Percentiles rank a stretch among this genome's conserved stretches.
phyloP scores from a whole-genome alignment of 2,329 filamentous ascomycete species.

The Orbilia quercus region DNA sequence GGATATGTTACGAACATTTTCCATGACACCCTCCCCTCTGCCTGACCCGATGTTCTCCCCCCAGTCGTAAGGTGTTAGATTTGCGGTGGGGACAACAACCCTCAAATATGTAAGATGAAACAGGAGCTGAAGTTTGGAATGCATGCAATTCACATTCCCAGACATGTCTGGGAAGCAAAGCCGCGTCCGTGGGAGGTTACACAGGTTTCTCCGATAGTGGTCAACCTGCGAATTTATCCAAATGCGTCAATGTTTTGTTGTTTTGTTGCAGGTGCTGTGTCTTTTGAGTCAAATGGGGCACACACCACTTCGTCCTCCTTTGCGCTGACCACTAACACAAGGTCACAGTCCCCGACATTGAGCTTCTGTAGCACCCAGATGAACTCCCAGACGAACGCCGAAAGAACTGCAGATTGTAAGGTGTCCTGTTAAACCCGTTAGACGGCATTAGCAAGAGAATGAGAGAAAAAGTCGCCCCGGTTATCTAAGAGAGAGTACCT shows the following conservation, averaged over 20 bases:
- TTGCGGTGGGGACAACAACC: slow-evolving; percentile 86
- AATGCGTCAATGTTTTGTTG: slow-evolving; percentile 43
- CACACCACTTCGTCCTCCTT: slow-evolving; percentile 66
- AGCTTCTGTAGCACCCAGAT: slow-evolving; percentile 82
- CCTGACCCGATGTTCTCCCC: slow-evolving; percentile 70
- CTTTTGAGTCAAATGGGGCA: slow-evolving; percentile 18
- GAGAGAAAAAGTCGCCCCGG: slow-evolving; percentile 1
- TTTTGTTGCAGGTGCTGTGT: slow-evolving; percentile 24
- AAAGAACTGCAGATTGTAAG: slow-evolving; percentile 81
- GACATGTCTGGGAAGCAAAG: slow-evolving; percentile 85
- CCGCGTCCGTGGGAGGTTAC: slow-evolving; percentile 68
- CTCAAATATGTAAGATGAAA: slow-evolving; percentile 79
- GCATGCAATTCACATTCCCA: slow-evolving; percentile 79
- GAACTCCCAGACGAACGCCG: slow-evolving; percentile 86
- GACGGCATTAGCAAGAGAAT: slow-evolving; percentile 3
- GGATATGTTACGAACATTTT: slow-evolving; percentile 72
- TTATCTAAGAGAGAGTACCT: slow-evolving; percentile 59
- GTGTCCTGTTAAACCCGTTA: slow-evolving; percentile 63
- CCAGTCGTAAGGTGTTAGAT: slow-evolving; percentile 88
- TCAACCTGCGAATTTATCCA: slow-evolving; percentile 61
- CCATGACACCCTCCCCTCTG: slow-evolving; percentile 73
- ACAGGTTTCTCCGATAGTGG: slow-evolving; percentile 63
- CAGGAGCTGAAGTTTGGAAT: slow-evolving; percentile 93
- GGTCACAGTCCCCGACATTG: slow-evolving; percentile 67
- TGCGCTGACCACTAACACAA: slow-evolving; percentile 72